Base-by-base conservation (phyloP, 2,329 filamentous ascomycete species). In the Zelopaecilomyces penicillatus region DNA sequence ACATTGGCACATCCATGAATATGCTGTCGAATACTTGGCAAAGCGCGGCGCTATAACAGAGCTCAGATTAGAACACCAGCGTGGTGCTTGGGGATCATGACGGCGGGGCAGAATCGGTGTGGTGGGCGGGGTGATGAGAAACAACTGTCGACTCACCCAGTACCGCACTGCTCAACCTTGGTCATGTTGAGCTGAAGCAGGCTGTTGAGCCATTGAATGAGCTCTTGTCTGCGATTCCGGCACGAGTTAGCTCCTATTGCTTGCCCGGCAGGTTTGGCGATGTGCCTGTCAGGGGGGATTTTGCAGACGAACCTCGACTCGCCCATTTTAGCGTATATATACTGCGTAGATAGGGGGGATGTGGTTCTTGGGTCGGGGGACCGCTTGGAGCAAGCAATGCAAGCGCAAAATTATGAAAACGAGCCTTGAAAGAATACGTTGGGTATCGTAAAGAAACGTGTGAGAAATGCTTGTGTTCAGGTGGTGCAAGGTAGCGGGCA, bases 21-120 rank as follows among this genome's bases (percentile, higher is more conserved):
- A 98, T 96, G 67, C 89, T 95, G 74, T 98, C 93, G 67, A 95
- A 96, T 59, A 98, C 81, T 71, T 98, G 93, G 73, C 93, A 98
- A 50, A 95, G 78, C 39, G 91, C 91, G 56, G 93, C 91, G 65
- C 91, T 97, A 62, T 44, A 56, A 50, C 50, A 27, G n/a, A 37
- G 41, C 39, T 44, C 51, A 51, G 48, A 54, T 51, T 44, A 39
- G 39, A 26, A 8, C n/a, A 48, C 39, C 47, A 39, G 43, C 50
- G 42, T 41, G 30, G 43, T 49, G 37, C 19, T 19, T 19, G 19
- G 19, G 19, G 19, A 19, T 19, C 19, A 19, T 19, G 19, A 19
- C 19, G 37, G 43, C 40, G 47, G 37, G 43, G 44, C 44, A 33
- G 47, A 44, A 41, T 49, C 37, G 41, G 36, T 43, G 19, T 31